These are phyloP conservation scores for Fusarium stilboides DNA, from an alignment of 2,329 filamentous ascomycete species.

Conservation along the genomic window DNA sequence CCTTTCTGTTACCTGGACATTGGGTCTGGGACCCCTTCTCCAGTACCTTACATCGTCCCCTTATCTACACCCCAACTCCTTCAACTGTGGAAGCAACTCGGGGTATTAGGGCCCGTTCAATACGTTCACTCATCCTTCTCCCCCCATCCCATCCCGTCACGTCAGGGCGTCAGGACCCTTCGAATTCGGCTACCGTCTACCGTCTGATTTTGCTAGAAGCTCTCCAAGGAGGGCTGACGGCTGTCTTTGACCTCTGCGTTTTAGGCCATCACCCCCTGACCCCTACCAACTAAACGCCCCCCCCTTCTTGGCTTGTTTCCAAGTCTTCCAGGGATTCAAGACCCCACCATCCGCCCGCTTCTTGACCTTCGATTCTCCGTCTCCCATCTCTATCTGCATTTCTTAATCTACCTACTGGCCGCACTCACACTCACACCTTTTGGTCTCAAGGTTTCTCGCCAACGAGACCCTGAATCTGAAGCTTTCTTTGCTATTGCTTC, in stretches of 20 bases:
- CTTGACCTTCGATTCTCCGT: conserved; percentile 32
- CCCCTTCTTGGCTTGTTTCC: conserved; percentile 47
- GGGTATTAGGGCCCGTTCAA: too few species aligned
- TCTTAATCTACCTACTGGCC: conserved; percentile 35
- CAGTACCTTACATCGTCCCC: too few species aligned
- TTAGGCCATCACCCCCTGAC: conserved; percentile 34
- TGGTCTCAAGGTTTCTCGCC: conserved; percentile 25
- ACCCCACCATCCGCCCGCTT: conserved; percentile 49
- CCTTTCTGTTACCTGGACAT: too few species aligned
- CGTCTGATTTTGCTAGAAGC: conserved; percentile 12
- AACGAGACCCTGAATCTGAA: conserved; percentile 28
- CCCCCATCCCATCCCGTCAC: not conserved
- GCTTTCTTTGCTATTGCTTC: conserved; percentile 17
- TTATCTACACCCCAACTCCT: too few species aligned
- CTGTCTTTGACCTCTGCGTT: conserved; percentile 19
- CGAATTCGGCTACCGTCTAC: conserved; percentile 26
- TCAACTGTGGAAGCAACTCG: too few species aligned
- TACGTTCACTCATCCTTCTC: not conserved
- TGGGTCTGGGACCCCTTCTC: too few species aligned
- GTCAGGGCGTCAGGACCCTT: conserved; percentile 22
- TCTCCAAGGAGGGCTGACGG: too few species aligned
- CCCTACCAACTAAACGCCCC: conserved; percentile 24
- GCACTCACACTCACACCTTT: conserved; percentile 22
- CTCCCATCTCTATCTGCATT: conserved; percentile 37
- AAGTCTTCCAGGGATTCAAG: conserved; percentile 49